These are phyloP conservation scores for Phytophthora constricta DNA, from an alignment of 352 stramenopile genomes.

Conservation along the genomic window DNA sequence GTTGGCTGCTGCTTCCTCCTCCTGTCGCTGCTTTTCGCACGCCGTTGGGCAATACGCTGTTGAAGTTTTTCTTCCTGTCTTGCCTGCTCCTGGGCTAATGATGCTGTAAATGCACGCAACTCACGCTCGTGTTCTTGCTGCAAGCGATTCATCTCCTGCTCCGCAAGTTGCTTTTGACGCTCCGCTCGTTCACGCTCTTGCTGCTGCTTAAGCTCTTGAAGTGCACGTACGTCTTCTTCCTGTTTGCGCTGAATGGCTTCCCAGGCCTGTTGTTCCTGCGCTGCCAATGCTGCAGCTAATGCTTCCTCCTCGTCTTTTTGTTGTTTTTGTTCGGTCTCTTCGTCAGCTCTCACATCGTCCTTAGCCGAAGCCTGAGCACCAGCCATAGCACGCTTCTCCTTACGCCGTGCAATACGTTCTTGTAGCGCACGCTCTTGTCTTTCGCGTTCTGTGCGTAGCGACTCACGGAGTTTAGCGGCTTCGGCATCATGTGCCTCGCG, in stretches of 20 bases:
- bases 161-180: slow-evolving; percentile 48
- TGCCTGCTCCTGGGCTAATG: slow-evolving; percentile 60
- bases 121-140: slow-evolving; percentile 70
- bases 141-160: slow-evolving; percentile 62
- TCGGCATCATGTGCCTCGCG: slow-evolving; percentile 37
- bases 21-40: slow-evolving; percentile 53
- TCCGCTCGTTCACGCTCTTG: slow-evolving; percentile 35
- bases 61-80: slow-evolving; percentile 74
- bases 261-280: slow-evolving; percentile 42
- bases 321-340: slow-evolving; percentile 41
- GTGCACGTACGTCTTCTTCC: slow-evolving; percentile 42
- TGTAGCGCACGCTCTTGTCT: slow-evolving; percentile 60
- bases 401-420: slow-evolving; percentile 62
- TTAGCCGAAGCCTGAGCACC: slow-evolving; percentile 14
- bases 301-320: slow-evolving; percentile 38
- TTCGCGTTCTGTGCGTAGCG: slow-evolving; percentile 44
- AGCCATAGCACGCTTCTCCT: slow-evolving; percentile 38
- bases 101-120: slow-evolving; percentile 44
- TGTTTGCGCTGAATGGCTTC: slow-evolving; percentile 47
- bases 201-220: slow-evolving; percentile 47
- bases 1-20: slow-evolving; percentile 37
- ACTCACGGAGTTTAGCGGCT: slow-evolving; percentile 32
- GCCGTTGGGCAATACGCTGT: slow-evolving; percentile 60
- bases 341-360: slow-evolving; percentile 21
- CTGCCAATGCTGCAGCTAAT: slow-evolving; percentile 33